Evolutionary conservation across 2,329 filamentous ascomycete genomes (phyloP), one percentile per base, ranked within the genome.

Genomic region (Coniochaeta pulveracea): DNA sequence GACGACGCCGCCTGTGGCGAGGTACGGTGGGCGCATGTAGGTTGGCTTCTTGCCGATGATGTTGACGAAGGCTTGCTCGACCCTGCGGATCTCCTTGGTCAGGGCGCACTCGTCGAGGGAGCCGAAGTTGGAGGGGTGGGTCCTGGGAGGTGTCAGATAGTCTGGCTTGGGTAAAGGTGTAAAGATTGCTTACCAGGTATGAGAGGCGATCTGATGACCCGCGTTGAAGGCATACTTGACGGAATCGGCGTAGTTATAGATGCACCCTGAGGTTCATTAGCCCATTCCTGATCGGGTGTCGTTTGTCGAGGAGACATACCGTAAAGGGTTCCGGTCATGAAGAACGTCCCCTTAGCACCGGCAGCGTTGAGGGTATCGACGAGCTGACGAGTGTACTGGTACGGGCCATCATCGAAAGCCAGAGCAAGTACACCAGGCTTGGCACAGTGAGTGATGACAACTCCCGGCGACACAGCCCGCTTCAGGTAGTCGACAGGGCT

Each of bases 391-490:
- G 66, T 72, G 44, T 63, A 69, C 34, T 56, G 47, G 37, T 63
- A 66, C 2, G 67, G 67, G 0, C 66, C 66, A 34, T 72, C 67
- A 35, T 72, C 67, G 39, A 65, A 70, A 2, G 66, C 65, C n/a
- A 71, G 56, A 1, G 66, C 64, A 3, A 72, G 47, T 25, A 61
- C 54, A 10, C 58, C 58, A 0, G 64, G 56, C 36, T 52, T 55
- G 35, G 47, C 48, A 49, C 64, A 68, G 40, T 60, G 54, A 7
- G 55, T 58, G 40, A 65, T 63, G 22, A 67, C 59, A 16, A 55
- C 52, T 10, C 64, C 64, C 2, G 58, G 47, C 9, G 48, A 52
- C 21, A 58, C 52, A 3, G 55, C 52, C 6, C 60, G 55, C 35
- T 58, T 60, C 39, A 65, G 50, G 35, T 60, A 40, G 19, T 59